phyloP scores from a whole-genome alignment of 192 early-diverging fungal species.

The Backusella sp. region DNA sequence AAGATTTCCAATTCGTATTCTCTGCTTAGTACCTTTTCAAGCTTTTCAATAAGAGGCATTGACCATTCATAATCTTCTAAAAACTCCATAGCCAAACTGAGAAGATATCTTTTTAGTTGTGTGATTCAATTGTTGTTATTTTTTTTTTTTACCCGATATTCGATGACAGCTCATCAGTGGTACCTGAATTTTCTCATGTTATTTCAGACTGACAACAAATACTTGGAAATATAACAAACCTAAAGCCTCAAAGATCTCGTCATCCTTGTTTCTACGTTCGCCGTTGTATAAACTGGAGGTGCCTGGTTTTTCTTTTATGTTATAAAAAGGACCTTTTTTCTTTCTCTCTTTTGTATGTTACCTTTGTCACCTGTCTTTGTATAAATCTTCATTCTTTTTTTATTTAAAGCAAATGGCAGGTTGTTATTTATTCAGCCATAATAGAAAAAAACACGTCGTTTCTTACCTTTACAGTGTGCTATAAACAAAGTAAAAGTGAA shows the following conservation, averaged over 20 bases:
- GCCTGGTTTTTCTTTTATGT: conserved; percentile 36
- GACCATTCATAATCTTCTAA: conserved; percentile 21
- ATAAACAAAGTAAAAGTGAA: too few species aligned
- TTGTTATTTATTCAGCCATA: neutral
- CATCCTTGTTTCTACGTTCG: conserved; percentile 85
- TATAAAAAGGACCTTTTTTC: neutral
- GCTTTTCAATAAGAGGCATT: conserved; percentile 2
- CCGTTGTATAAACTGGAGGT: conserved; percentile 89
- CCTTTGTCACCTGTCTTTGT: conserved; percentile 95
- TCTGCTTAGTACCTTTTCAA: conserved; percentile 20
- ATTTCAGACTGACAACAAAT: neutral
- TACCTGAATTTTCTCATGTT: conserved; percentile 38
- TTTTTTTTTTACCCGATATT: conserved; percentile 52
- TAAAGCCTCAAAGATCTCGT: conserved; percentile 88
- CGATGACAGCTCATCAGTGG: conserved; percentile 84
- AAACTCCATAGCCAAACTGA: conserved; percentile 36
- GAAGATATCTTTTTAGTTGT: neutral
- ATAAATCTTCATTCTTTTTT: conserved; percentile 70
- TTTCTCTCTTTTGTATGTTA: conserved; percentile 6
- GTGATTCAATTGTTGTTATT: neutral
- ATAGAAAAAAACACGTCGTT: neutral
- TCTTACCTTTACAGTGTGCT: neutral
- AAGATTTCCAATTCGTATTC: too few species aligned
- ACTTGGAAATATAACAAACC: conserved; percentile 35
- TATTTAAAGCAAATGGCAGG: neutral